These are phyloP conservation scores for Phytophthora melonis DNA, from an alignment of 352 stramenopile species.

Conservation along the genomic window DNA sequence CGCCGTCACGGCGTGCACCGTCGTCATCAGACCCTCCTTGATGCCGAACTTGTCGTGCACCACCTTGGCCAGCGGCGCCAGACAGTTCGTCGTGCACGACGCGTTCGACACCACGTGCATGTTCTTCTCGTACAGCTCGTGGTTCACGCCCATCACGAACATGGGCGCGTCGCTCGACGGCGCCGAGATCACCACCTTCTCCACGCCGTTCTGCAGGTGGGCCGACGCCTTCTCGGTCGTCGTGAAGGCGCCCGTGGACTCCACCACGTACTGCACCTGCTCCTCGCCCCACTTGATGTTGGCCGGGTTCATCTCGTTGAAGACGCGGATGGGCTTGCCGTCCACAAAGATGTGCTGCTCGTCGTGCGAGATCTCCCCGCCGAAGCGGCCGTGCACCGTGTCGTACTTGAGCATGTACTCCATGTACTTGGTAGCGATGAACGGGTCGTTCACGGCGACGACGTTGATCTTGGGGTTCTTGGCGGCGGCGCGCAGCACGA, in stretches of 20 bases:
- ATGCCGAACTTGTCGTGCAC: slow-evolving; percentile 99
- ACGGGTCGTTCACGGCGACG: slow-evolving; percentile 96
- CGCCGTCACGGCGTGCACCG: slow-evolving; percentile 98
- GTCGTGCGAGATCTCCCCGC: slow-evolving; percentile 87
- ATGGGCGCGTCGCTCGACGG: slow-evolving; percentile 98
- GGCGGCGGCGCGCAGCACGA: slow-evolving; percentile 95
- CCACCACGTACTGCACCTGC: slow-evolving; percentile 96
- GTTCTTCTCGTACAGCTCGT: slow-evolving; percentile 93
- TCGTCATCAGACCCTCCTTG: slow-evolving; percentile 99
- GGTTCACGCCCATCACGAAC: slow-evolving; percentile 99
- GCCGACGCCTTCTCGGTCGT: slow-evolving; percentile 92
- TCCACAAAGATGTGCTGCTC: slow-evolving; percentile 92
- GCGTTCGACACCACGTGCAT: slow-evolving; percentile 99
- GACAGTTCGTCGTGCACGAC: slow-evolving; percentile 99
- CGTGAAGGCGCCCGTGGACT: slow-evolving; percentile 86
- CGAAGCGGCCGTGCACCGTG: slow-evolving; percentile 93
- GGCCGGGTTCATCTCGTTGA: slow-evolving; percentile 94
- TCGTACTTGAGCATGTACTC: slow-evolving; percentile 95
- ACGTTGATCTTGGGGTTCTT: slow-evolving; percentile 90
- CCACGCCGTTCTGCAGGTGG: slow-evolving; percentile 94
- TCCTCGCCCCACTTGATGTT: slow-evolving; percentile 94
- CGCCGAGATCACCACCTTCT: slow-evolving; percentile 98
- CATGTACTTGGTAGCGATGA: slow-evolving; percentile 98
- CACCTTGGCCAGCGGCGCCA: slow-evolving; percentile 98
- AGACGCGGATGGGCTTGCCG: slow-evolving; percentile 94